A percentile compares a stretch with the other conserved stretches of the same genome.
Evolutionary conservation across 2,329 filamentous ascomycete species (phyloP).

Genomic region (Capronia coronata): DNA sequence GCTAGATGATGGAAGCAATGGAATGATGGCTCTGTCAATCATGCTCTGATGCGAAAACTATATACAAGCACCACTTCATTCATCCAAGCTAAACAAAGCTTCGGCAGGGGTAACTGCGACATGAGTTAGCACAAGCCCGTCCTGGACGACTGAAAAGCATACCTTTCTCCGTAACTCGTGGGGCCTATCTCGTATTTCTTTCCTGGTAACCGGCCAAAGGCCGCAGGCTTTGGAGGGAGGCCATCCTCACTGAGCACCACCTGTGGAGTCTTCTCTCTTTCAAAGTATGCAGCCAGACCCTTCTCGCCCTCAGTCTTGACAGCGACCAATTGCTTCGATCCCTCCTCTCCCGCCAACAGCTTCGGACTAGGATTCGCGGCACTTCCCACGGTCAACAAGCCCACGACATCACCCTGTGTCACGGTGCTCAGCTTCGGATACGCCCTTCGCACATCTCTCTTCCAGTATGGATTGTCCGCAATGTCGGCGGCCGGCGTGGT

Average conservation of each 20-base stretch:
- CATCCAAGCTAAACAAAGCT: slow-evolving; percentile 35
- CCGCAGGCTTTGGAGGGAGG: slow-evolving; percentile 77
- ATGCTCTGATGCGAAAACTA: slow-evolving; percentile 11
- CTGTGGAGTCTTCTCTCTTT: slow-evolving; percentile 51
- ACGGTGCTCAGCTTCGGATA: slow-evolving; percentile 78
- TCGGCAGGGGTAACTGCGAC: slow-evolving; percentile 41
- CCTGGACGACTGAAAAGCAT: slow-evolving; percentile 40
- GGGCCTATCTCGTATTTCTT: slow-evolving; percentile 62
- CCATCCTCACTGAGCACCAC: slow-evolving; percentile 64
- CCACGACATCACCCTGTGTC: slow-evolving; percentile 76
- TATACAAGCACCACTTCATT: slow-evolving; percentile 10
- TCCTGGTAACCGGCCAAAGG: slow-evolving; percentile 54
- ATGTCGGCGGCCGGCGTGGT: slow-evolving; percentile 79
- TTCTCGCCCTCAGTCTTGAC: slow-evolving; percentile 68
- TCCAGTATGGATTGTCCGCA: slow-evolving; percentile 93
- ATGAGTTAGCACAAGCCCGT: slow-evolving; percentile 48
- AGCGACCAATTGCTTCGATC: slow-evolving; percentile 66
- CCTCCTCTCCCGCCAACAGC: slow-evolving; percentile 62
- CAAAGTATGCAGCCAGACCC: slow-evolving; percentile 66
- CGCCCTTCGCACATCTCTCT: slow-evolving; percentile 75
- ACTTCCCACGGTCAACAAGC: slow-evolving; percentile 77
- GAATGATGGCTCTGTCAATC: slow-evolving; percentile 6
- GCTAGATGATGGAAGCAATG: slow-evolving; percentile 13
- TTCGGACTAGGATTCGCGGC: slow-evolving; percentile 74
- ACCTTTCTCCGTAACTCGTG: slow-evolving; percentile 65